A percentile compares a stretch with the other conserved stretches of the same genome.
These are phyloP conservation scores for Helichrysum umbraculigerum DNA, from an alignment of 129 eudicot species.

Conservation along the genomic window DNA sequence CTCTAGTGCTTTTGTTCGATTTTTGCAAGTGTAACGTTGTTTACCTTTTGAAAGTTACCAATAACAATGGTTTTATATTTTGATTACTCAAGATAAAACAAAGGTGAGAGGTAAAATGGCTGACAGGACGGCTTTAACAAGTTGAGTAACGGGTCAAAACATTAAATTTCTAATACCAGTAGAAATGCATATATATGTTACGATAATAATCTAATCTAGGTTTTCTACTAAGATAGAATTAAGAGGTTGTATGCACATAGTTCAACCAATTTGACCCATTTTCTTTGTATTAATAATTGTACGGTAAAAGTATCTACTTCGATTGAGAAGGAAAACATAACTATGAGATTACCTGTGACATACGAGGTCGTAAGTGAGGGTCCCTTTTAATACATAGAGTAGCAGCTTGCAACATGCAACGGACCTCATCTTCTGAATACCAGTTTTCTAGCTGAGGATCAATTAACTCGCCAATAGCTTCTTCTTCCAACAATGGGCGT, in stretches of 20 bases:
- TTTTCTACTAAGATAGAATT: neutral
- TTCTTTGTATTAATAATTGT: neutral
- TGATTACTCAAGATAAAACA: neutral
- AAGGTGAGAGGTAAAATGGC: neutral
- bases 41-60: too few relatives aligned
- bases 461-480: constrained; percentile 59
- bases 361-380: constrained; percentile 85
- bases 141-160: neutral
- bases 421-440: constrained; percentile 72
- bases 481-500: constrained; percentile 79
- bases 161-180: too few relatives aligned
- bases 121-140: neutral
- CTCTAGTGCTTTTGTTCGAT: neutral
- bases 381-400: constrained; percentile 87
- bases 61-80: neutral
- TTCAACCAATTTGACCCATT: neutral
- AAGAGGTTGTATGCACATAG: constrained; percentile 2
- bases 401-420: constrained; percentile 90
- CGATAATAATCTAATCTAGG: neutral
- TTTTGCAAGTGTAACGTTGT: neutral
- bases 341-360: constrained; percentile 73
- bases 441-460: constrained; percentile 67
- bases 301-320: neutral
- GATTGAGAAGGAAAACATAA: neutral
- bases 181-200: too few relatives aligned